Evolutionary conservation across 441 rosid genomes (phyloP).

Genomic region (Erodium moschatum): DNA sequence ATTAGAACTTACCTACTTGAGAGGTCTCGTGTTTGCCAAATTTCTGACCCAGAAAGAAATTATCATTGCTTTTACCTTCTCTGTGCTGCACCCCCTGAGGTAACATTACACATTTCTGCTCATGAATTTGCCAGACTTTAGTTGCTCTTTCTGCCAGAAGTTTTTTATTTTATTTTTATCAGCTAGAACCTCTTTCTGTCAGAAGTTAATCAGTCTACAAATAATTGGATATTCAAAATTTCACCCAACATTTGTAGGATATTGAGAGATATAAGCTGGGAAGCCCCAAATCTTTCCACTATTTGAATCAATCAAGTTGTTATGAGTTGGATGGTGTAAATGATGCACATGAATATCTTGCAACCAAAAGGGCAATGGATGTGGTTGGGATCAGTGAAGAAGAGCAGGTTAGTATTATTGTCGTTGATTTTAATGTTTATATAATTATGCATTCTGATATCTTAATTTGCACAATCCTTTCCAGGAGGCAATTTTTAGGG

Average conservation of each 20-base stretch:
- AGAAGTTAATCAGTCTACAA: slow-evolving; percentile 5
- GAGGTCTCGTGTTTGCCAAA: slow-evolving; percentile 99
- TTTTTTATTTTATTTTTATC: background rate
- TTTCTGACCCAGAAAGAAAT: slow-evolving; percentile 96
- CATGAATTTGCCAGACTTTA: slow-evolving; percentile 4
- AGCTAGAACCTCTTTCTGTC: background rate
- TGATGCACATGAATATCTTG: slow-evolving; percentile 89
- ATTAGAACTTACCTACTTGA: slow-evolving; percentile 93
- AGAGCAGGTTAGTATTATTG: slow-evolving; percentile 63
- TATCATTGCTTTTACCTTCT: slow-evolving; percentile 97
- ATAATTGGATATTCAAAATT: slow-evolving; percentile 7
- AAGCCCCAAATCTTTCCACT: slow-evolving; percentile 65
- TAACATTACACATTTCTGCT: slow-evolving; percentile 29
- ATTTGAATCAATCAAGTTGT: slow-evolving; percentile 87
- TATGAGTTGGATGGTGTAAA: slow-evolving; percentile 74
- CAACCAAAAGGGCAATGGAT: slow-evolving; percentile 99
- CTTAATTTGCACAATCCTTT: slow-evolving; percentile 11
- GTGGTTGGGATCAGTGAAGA: slow-evolving; percentile 92
- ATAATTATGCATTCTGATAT: slow-evolving; percentile 19
- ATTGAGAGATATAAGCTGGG: slow-evolving; percentile 74
- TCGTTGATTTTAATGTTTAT: slow-evolving; percentile 14
- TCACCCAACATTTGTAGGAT: slow-evolving; percentile 46
- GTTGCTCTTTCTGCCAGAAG: slow-evolving; percentile 1
- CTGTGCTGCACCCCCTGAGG: slow-evolving; percentile 98
- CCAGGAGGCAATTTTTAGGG: slow-evolving; percentile 94